phyloP scores from a whole-genome alignment of 176 grass and related monocot genomes.

The Carex kokanica region DNA sequence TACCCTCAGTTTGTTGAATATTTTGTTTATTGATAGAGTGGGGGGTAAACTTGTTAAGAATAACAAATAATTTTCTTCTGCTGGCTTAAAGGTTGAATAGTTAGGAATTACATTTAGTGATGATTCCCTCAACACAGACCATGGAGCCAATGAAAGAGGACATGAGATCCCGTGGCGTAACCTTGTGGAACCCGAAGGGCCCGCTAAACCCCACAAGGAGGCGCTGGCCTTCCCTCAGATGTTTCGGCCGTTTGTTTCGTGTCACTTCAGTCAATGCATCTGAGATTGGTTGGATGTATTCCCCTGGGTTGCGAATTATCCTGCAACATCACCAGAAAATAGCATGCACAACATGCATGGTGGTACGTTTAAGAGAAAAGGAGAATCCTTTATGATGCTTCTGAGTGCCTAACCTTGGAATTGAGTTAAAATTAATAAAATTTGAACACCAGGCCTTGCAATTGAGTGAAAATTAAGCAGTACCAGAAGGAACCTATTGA shows the following conservation, averaged over 20 bases:
- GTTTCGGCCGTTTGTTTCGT: constrained; percentile 67
- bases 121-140: constrained; percentile 97
- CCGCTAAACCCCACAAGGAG: constrained; percentile 87
- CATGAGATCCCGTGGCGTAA: constrained; percentile 97
- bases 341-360: not conserved
- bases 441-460: not conserved
- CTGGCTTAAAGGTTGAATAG: not conserved
- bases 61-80: not conserved
- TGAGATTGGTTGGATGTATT: constrained; percentile 83
- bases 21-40: not conserved
- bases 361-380: not conserved
- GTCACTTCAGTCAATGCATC: constrained; percentile 86
- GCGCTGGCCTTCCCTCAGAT: constrained; percentile 75
- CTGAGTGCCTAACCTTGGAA: not conserved
- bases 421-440: not conserved
- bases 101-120: constrained; percentile 79
- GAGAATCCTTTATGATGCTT: not conserved
- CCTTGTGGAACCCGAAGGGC: constrained; percentile 86
- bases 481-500: not conserved
- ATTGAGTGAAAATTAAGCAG: not conserved
- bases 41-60: not conserved
- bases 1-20: not conserved
- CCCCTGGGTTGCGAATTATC: constrained; percentile 73
- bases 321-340: constrained; percentile 33
- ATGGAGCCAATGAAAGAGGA: constrained; percentile 94